Base-by-base conservation (phyloP, 2,329 filamentous ascomycete genomes). In the Nannizziopsis arthrosporioides region DNA sequence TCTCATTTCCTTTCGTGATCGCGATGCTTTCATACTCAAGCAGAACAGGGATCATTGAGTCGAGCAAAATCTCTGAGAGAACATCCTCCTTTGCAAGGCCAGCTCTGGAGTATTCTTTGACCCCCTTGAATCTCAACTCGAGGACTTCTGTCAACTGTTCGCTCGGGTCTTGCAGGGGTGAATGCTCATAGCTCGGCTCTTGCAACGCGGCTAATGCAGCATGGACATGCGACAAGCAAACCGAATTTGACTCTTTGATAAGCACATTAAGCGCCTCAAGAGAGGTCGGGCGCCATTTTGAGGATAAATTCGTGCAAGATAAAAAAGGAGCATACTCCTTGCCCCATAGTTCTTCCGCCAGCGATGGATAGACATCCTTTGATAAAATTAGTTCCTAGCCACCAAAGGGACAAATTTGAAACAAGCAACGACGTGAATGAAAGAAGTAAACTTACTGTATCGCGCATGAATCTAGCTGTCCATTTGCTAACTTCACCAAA, bases 41-140 rank as follows among this genome's bases (percentile, higher is more conserved):
- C 8, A 52, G 9, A 4, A 55, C 31, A 2, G 52, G 47, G 4
- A 50, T 41, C 35, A 54, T 34, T 2, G 53, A 50, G 32, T 49
- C 30, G 12, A 55, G 47, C 3, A 54, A 32, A 22, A 52, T 31
- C 22, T 52, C 49, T 14, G 48, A 50, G 35, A 54, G 42, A 44
- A 51, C 31, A 18, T 27, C 34, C 50, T 55, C 39, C 17, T 48
- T 44, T 47, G 47, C 36, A 27, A 55, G 22, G 8, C 47, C 41
- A 17, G 55, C 10, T 14, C 39, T 15, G 30, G 50, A 5, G 34
- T 44, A 22, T 5, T 42, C 17, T 12, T 15, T 49, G 10, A 53
- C 42, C 36, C 45, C 39, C 12, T 30, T n/a, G 30, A 49, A 7
- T 15, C 47, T 12, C 8, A 12, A 7, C 10, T 9, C 9, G 19